phyloP scores from a whole-genome alignment of 345 rosid species.

The Arabidopsis suecica region DNA sequence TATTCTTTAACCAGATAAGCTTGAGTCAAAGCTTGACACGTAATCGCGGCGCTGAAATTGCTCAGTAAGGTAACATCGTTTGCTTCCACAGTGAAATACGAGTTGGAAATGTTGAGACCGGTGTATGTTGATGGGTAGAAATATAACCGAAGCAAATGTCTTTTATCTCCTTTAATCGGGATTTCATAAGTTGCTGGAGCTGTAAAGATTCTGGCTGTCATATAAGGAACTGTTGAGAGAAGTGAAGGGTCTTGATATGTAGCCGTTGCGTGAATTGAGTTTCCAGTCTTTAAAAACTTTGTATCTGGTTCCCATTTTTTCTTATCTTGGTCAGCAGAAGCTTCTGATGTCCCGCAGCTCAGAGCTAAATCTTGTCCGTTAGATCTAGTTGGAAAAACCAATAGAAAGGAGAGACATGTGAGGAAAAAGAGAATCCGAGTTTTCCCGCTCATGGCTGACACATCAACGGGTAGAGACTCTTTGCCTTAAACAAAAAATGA shows the following conservation, averaged over 20 bases:
- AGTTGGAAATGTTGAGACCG: conserved; percentile 50
- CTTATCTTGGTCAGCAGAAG: conserved; percentile 62
- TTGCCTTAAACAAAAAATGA: background rate
- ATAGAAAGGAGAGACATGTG: conserved; percentile 34
- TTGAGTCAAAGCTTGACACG: conserved; percentile 71
- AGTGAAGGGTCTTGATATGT: conserved; percentile 72
- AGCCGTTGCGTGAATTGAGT: conserved; percentile 51
- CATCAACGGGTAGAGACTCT: conserved; percentile 29
- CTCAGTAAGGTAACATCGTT: conserved; percentile 56
- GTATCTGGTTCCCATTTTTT: conserved; percentile 65
- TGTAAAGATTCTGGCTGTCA: conserved; percentile 72
- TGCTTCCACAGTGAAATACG: conserved; percentile 64
- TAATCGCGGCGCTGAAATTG: conserved; percentile 74
- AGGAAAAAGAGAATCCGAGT: conserved; percentile 35
- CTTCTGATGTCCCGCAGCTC: conserved; percentile 59
- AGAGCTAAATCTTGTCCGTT: conserved; percentile 42
- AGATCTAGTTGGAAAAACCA: conserved; percentile 31
- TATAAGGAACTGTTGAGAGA: conserved; percentile 64
- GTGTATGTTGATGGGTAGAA: conserved; percentile 72
- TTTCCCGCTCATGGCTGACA: conserved; percentile 48
- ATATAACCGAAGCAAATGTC: conserved; percentile 59
- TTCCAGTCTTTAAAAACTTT: conserved; percentile 49
- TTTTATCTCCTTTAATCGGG: conserved; percentile 48
- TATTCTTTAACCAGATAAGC: conserved; percentile 73
- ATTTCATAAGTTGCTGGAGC: conserved; percentile 60